Base-by-base conservation (phyloP, 108 stramenopile genomes). In the Aurantiochytrium sp. region DNA sequence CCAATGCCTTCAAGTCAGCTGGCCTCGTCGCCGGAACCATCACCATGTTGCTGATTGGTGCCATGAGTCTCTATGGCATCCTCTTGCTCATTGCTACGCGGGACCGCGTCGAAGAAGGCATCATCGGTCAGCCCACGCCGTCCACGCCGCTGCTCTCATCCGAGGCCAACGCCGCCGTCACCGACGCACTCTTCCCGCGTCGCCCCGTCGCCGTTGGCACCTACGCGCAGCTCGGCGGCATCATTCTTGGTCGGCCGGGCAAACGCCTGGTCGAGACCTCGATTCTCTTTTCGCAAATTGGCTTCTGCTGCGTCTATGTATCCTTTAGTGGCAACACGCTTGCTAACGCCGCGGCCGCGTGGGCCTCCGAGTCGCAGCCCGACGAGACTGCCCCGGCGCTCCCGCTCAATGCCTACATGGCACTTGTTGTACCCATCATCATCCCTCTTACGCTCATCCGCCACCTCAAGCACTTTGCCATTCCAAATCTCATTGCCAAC, bases 291-390 rank as follows among this genome's bases (percentile, higher is more conserved):
- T 83, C 76, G 49, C 76, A 83, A 23, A 35, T 83, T 0, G 76
- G 76, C 23, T 83, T 83, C 76, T 83, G 76, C 51, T 83, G 76
- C 51, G 76, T 83, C n/a, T 83, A 83, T 23, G 76, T 83, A 12
- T 53, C 49, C 51, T 83, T 83, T 35, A 21, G 18, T 6, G 76
- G 76, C 3, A 83, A 83, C 23, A 83, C 76, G 43, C 45, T 83
- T 8, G 45, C 76, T 8, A 12, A 83, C 10, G 51, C 76, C 18
- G 51, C 51, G 16, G 64, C 25, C 35, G 64, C 64, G 8, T 69
- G 64, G 64, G 64, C 64, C 64, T 83, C 76, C 10, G 51, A 83
- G 51, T 53, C 45, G 19, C 51, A 25, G 19, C 51, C 51, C 4
- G 51, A 23, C 28, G 76, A 83, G 16, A 53, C 45, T 0, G 49